These are phyloP conservation scores for Sporisorium scitamineum DNA, from an alignment of 1,284 basidiomycete genomes.

Conservation along the genomic window DNA sequence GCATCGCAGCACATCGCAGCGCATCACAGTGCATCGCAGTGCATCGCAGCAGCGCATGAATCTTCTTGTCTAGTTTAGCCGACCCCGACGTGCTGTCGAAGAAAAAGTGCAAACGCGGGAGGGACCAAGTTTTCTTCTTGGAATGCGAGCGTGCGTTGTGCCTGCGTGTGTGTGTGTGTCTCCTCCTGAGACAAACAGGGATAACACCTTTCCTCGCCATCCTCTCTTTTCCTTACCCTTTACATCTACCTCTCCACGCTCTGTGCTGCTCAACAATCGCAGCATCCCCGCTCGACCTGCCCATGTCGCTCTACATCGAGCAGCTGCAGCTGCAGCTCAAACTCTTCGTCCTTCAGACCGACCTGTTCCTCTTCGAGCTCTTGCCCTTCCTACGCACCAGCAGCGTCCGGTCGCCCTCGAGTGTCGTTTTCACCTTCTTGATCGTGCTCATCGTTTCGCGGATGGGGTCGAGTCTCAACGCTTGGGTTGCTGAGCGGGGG, in stretches of 20 bases:
- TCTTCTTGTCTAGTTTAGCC: no score
- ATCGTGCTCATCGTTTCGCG: constrained; percentile 34
- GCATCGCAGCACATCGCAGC: background rate
- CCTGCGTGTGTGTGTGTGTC: background rate
- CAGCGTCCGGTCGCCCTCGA: constrained; percentile 33
- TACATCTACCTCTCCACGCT: background rate
- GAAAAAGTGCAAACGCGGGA: no score
- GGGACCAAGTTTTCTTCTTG: constrained; percentile 2
- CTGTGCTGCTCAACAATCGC: background rate
- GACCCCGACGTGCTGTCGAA: no score
- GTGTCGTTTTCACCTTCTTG: constrained; percentile 35
- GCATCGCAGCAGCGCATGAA: background rate
- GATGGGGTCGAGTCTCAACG: constrained; percentile 7
- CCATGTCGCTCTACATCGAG: constrained; percentile 7
- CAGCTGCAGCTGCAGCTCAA: constrained; percentile 18
- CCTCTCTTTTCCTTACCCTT: background rate
- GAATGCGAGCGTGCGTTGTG: background rate
- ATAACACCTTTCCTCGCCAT: background rate
- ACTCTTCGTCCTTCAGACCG: constrained; percentile 40
- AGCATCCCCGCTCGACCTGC: background rate
- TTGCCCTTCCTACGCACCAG: constrained; percentile 24
- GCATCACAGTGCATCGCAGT: background rate
- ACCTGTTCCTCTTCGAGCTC: constrained; percentile 38
- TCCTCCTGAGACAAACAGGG: no score
- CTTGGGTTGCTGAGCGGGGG: constrained; percentile 27